Evolutionary conservation across 2,329 filamentous ascomycete species (phyloP).

Genomic region (Colletotrichum sp.): DNA sequence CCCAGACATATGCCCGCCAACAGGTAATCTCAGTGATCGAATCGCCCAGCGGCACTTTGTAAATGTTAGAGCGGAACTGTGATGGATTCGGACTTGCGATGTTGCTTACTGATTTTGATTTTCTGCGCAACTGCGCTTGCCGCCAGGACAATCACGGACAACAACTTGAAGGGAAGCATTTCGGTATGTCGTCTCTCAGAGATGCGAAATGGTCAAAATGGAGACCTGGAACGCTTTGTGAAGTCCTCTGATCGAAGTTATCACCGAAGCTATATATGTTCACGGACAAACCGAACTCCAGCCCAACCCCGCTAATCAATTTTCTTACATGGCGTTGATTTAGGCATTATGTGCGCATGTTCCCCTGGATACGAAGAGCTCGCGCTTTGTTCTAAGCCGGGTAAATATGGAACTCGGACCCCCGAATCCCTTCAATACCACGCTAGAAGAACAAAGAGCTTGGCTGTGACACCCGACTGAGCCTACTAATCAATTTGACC

Average conservation of each 20-base stretch:
- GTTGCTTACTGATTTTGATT: not conserved
- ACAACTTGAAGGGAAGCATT: not conserved
- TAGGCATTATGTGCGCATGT: not conserved
- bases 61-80: not conserved
- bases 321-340: not conserved
- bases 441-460: not conserved
- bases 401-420: not conserved
- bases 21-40: slow-evolving; percentile 51
- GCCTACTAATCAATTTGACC: not conserved
- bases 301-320: not conserved
- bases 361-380: not conserved
- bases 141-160: not conserved
- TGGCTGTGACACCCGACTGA: not conserved
- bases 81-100: not conserved
- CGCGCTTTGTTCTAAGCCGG: not conserved
- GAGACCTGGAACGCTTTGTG: not conserved
- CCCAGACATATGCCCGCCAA: slow-evolving; percentile 48
- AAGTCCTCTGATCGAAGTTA: not conserved
- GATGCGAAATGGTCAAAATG: no score
- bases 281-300: not conserved
- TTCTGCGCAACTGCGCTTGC: not conserved
- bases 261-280: not conserved
- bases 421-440: not conserved
- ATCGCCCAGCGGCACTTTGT: slow-evolving; percentile 40
- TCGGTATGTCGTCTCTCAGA: not conserved